These are phyloP conservation scores for Plasmodium gallinaceum DNA, from an alignment of 169 alveolate genomes.

Conservation along the genomic window DNA sequence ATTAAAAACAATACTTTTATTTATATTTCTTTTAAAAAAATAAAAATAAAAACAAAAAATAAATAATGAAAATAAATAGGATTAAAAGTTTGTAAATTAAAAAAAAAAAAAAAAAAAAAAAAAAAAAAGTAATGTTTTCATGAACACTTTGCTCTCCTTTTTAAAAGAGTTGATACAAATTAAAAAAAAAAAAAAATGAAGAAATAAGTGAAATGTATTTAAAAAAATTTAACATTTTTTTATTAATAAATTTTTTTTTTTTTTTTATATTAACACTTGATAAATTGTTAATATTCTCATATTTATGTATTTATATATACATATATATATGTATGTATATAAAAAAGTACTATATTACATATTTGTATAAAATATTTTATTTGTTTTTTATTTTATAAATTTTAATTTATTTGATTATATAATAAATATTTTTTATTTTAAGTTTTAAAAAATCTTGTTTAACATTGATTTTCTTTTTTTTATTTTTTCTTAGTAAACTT, in stretches of 20 bases:
- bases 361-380: neutral
- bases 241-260: neutral
- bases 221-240: neutral
- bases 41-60: too few species aligned
- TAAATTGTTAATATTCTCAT: too few species aligned
- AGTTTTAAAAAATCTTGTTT: neutral
- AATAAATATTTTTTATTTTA: neutral
- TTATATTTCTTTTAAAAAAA: too few species aligned
- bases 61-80: too few species aligned
- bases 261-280: too few species aligned
- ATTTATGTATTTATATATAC: constrained; percentile 1
- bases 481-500: constrained; percentile 11
- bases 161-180: neutral
- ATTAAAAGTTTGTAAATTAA: neutral
- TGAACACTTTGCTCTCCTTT: constrained; percentile 6
- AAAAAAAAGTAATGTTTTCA: neutral
- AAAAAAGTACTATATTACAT: neutral
- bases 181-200: constrained; percentile 5
- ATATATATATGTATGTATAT: constrained; percentile 8
- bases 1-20: neutral
- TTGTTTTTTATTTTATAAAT: neutral
- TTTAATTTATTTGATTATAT: neutral
- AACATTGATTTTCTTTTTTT: too few species aligned
- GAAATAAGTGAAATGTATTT: neutral
- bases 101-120: neutral